A percentile compares a stretch with the other conserved stretches of the same genome.
These are phyloP conservation scores for Chytriomyces sp. DNA, from an alignment of 192 early-diverging fungal species.

Conservation along the genomic window DNA sequence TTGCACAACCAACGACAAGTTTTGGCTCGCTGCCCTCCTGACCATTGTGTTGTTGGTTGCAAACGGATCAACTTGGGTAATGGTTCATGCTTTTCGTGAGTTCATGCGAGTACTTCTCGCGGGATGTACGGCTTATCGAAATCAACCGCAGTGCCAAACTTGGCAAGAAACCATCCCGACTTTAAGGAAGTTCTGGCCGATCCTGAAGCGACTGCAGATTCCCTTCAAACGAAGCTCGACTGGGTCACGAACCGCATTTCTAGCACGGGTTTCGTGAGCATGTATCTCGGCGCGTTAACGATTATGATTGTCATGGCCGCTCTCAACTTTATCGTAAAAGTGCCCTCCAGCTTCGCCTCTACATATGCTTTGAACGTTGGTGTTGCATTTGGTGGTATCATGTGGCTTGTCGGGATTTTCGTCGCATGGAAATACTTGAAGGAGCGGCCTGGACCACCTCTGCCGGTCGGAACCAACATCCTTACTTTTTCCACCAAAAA, in stretches of 20 bases:
- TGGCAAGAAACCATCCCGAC: conserved; percentile 29
- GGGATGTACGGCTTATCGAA: background rate
- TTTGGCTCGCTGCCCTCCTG: conserved; percentile 1
- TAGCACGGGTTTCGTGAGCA: conserved; percentile 19
- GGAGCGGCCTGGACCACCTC: conserved; percentile 38
- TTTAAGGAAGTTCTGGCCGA: background rate
- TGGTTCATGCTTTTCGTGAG: conserved; percentile 23
- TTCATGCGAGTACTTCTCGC: background rate
- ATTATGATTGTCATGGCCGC: conserved; percentile 23
- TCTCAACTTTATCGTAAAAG: conserved; percentile 5
- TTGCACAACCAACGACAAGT: background rate
- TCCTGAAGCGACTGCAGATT: background rate
- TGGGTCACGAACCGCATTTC: conserved; percentile 33
- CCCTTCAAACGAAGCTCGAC: conserved; percentile 10
- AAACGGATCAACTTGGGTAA: conserved; percentile 30
- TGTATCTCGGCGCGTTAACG: conserved; percentile 16
- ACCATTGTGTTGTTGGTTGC: conserved; percentile 20
- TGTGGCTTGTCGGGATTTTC: conserved; percentile 28
- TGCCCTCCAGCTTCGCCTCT: conserved; percentile 15
- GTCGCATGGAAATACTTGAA: conserved; percentile 24
- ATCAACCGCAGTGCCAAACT: conserved; percentile 8
- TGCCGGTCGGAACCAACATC: conserved; percentile 32
- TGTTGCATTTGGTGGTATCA: conserved; percentile 29
- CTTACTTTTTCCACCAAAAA: conserved; percentile 31
- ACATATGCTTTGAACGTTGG: conserved; percentile 34